Evolutionary conservation across 2,329 filamentous ascomycete species (phyloP), one percentile per base, ranked within the genome.

Genomic region (Tolypocladium tropicale): DNA sequence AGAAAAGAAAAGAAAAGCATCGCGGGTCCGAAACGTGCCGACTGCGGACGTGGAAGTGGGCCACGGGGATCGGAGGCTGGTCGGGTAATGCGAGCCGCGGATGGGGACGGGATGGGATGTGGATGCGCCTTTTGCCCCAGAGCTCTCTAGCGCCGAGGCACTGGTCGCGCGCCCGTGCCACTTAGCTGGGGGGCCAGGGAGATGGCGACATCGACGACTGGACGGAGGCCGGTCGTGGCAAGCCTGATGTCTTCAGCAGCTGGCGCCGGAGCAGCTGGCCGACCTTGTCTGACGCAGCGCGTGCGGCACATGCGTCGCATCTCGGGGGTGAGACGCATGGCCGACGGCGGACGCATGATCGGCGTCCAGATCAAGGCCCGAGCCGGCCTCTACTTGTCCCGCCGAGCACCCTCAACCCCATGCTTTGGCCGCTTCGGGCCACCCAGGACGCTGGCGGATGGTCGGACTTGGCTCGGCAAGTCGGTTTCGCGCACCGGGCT

Each of bases 401-500:
- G 28, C 53, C 53, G 53, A 37, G 23, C 6, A 30, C 9, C 50
- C 11, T 51, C 49, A 5, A 28, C 10, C 14, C 36, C 12, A 21
- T 10, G 39, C 39, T 23, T 23, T 21, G 3, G 7, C 39, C 39
- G 39, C 14, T 18, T 5, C 36, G 14, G 36, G 36, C 36, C 16
- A 37, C 7, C 36, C 36, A n/a, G 9, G 33, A 4, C n/a, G 18
- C 39, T 11, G 9, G 3, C 4, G 16, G n/a, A 4, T 18, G 14
- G 33, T 53, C 58, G 58, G 58, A 59, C 56, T 56, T 57, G 52
- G 48, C 54, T 59, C 58, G 58, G 56, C 28, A 57, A 56, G 49
- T 55, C 33, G 30, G n/a, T 33, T 36, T 49, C 33, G 16, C 18
- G 25, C 3, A n/a, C 32, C 48, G 14, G 30, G 10, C n/a, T 21